Percentiles rank a stretch among this genome's conserved stretches.
Evolutionary conservation across 192 early-diverging fungal species (phyloP).

Genomic region (Pilaira anomala): DNA sequence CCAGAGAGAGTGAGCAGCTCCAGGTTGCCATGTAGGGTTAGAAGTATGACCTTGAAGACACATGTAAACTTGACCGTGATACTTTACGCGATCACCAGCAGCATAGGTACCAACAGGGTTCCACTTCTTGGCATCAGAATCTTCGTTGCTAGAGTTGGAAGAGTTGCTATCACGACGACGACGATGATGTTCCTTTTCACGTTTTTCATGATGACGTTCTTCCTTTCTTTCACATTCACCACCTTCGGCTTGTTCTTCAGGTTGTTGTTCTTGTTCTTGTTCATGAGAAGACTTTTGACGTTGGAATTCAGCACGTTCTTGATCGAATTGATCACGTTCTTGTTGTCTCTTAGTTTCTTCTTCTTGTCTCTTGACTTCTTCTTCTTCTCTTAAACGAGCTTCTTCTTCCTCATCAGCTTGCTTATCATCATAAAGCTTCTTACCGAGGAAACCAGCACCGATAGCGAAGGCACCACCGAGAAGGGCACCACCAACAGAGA

Average conservation of each 20-base stretch:
- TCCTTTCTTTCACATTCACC: constrained; percentile 11
- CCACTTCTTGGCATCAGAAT: constrained; percentile 34
- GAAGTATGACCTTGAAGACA: constrained; percentile 48
- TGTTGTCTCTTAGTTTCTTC: constrained; percentile 22
- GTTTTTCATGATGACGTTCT: constrained; percentile 12
- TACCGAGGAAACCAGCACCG: constrained; percentile 43
- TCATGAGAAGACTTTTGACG: background rate
- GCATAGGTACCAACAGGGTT: constrained; percentile 44
- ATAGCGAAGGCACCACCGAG: constrained; percentile 42
- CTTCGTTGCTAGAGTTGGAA: background rate
- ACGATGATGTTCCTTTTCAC: constrained; percentile 14
- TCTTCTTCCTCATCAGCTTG: constrained; percentile 31
- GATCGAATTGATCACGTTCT: constrained; percentile 20
- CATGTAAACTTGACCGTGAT: constrained; percentile 40
- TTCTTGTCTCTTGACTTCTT: constrained; percentile 21
- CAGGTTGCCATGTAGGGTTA: constrained; percentile 47
- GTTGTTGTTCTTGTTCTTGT: background rate
- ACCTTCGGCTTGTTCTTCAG: background rate
- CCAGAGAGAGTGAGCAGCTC: constrained; percentile 50
- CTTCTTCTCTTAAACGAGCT: constrained; percentile 14
- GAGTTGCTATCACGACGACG: constrained; percentile 3
- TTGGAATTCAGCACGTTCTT: constrained; percentile 16
- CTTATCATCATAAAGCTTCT: constrained; percentile 39
- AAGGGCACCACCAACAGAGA: constrained; percentile 38
- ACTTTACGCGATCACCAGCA: constrained; percentile 49